Evolutionary conservation across 805 yeast genomes (phyloP).

Genomic region (Saturnispora sanitii): DNA sequence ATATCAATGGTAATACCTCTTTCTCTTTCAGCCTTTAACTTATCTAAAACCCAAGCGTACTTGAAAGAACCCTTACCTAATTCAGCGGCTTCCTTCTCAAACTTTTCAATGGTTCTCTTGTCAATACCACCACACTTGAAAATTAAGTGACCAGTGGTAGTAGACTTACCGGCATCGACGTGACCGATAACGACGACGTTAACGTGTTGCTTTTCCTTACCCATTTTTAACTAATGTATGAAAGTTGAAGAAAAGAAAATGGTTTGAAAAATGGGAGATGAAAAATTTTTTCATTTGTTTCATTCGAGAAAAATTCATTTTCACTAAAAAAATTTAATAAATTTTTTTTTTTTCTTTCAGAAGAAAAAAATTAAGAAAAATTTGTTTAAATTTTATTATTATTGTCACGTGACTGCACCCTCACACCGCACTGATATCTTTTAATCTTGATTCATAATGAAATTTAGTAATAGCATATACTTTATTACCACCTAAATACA

Average conservation of each 20-base stretch:
- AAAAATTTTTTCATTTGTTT: not conserved
- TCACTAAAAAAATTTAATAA: no score
- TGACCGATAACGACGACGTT: constrained; percentile 99
- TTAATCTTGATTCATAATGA: constrained; percentile 9
- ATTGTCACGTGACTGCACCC: constrained; percentile 3
- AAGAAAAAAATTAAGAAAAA: no score
- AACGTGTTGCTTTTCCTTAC: constrained; percentile 95
- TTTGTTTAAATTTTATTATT: no score
- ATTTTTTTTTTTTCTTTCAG: no score
- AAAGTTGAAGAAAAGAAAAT: constrained; percentile 3
- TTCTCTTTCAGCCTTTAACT: no score
- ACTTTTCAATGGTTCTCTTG: constrained; percentile 96
- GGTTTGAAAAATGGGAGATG: not conserved
- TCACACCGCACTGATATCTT: not conserved
- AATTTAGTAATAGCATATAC: constrained; percentile 27
- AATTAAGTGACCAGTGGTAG: constrained; percentile 99
- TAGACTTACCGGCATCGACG: constrained; percentile 99
- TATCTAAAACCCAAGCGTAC: constrained; percentile 97
- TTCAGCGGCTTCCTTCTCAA: constrained; percentile 96
- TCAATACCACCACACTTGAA: constrained; percentile 97
- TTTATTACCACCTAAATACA: constrained; percentile 35
- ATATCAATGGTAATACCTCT: no score
- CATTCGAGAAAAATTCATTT: not conserved
- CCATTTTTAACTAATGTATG: constrained; percentile 31
- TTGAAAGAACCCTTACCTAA: constrained; percentile 96